Evolutionary conservation across 148 eudicot genomes (phyloP).

Genomic region (Persicaria tinctoria): DNA sequence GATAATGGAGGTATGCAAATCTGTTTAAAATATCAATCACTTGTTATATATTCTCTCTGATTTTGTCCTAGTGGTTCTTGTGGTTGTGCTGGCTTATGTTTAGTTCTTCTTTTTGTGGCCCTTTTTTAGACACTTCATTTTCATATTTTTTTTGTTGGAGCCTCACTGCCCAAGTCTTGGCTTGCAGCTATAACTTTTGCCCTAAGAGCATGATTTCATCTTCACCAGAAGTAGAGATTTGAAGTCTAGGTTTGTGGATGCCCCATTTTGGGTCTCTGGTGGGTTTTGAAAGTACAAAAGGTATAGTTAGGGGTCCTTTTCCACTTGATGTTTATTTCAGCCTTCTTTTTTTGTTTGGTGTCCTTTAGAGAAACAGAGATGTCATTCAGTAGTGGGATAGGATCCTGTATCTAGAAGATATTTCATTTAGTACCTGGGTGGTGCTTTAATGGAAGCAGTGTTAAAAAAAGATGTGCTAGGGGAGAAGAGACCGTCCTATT

Average conservation of each 20-base stretch:
- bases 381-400: background rate
- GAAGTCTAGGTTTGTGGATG: background rate
- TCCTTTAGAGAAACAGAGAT: background rate
- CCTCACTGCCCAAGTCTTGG: too few species aligned
- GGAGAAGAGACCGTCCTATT: background rate
- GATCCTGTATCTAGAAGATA: background rate
- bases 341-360: background rate
- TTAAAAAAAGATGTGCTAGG: too few species aligned
- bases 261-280: background rate
- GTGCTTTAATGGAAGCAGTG: background rate
- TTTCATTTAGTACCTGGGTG: background rate
- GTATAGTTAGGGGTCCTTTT: background rate
- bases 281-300: background rate
- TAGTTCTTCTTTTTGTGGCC: background rate
- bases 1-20: constrained; percentile 60
- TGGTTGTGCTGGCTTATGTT: background rate
- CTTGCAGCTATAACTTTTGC: too few species aligned
- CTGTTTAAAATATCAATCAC: background rate
- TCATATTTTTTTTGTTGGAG: too few species aligned
- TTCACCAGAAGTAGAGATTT: background rate
- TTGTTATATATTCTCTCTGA: constrained; percentile 5
- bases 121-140: too few species aligned
- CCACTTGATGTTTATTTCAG: background rate
- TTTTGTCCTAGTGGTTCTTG: background rate
- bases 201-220: background rate